phyloP scores from a whole-genome alignment of 164 flowering plant genomes.

The Vitis labrusca region DNA sequence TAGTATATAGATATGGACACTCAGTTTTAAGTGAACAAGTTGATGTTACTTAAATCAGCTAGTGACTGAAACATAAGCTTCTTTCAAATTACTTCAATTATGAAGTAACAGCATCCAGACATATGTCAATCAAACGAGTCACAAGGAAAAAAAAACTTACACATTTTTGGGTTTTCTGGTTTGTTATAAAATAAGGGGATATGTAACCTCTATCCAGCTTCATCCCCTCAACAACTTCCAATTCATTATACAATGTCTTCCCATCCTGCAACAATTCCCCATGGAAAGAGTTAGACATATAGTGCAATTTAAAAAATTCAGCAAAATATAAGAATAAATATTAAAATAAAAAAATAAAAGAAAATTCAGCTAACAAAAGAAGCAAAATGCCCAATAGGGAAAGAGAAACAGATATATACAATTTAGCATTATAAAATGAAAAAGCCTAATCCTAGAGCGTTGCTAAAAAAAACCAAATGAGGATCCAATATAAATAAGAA shows the following conservation, averaged over 20 bases:
- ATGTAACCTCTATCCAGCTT: conserved; percentile 96
- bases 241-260: conserved; percentile 80
- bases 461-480: too few species aligned
- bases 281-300: not conserved
- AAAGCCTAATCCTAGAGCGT: too few species aligned
- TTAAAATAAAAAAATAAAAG: not conserved
- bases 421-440: too few species aligned
- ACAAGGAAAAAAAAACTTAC: conserved; percentile 40
- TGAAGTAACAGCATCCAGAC: too few species aligned
- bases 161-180: conserved; percentile 91
- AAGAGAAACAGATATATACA: too few species aligned
- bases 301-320: not conserved
- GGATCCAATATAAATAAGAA: too few species aligned
- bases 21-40: not conserved
- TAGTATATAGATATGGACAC: not conserved
- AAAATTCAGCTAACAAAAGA: too few species aligned
- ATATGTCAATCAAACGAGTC: not conserved
- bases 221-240: conserved; percentile 99
- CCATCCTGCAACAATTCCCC: conserved; percentile 69
- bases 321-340: not conserved
- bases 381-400: too few species aligned
- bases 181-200: conserved; percentile 93
- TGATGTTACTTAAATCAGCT: too few species aligned
- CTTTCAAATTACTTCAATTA: too few species aligned
- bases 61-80: too few species aligned